These are phyloP conservation scores for Coemansia sp. DNA, from an alignment of 192 early-diverging fungal species.

Conservation along the genomic window DNA sequence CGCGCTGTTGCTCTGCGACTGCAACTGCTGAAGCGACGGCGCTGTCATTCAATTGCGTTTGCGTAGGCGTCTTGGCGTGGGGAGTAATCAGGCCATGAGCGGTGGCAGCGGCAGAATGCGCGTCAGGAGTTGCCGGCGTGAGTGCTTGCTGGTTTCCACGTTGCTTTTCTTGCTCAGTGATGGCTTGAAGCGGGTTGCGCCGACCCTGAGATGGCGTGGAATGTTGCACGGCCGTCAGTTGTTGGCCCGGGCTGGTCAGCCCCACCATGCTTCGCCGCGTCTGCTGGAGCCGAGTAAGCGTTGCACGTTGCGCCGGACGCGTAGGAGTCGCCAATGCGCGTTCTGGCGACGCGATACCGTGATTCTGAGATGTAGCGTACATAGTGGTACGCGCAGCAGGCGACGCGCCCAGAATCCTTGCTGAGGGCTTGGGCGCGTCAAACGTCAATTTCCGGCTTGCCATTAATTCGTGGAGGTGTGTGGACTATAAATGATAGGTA, in stretches of 20 bases:
- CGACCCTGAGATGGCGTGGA: conserved; percentile 6
- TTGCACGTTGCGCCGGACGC: conserved; percentile 39
- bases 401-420: conserved; percentile 41
- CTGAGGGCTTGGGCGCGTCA: conserved; percentile 47
- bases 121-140: background rate
- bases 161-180: conserved; percentile 41
- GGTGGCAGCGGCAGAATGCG: background rate
- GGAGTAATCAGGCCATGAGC: background rate
- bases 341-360: conserved; percentile 24
- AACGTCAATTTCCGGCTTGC: conserved; percentile 52
- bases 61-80: background rate
- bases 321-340: conserved; percentile 45
- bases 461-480: conserved; percentile 17
- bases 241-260: conserved; percentile 18
- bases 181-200: conserved; percentile 46
- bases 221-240: background rate
- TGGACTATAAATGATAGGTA: background rate
- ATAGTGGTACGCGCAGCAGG: conserved; percentile 28
- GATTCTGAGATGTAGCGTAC: conserved; percentile 19
- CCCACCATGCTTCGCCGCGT: conserved; percentile 19
- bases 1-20: conserved; percentile 38
- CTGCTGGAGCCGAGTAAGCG: conserved; percentile 23
- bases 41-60: background rate
- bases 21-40: conserved; percentile 2
- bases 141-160: conserved; percentile 18